phyloP scores from a whole-genome alignment of 352 stramenopile species.

The Peronospora farinosa region DNA sequence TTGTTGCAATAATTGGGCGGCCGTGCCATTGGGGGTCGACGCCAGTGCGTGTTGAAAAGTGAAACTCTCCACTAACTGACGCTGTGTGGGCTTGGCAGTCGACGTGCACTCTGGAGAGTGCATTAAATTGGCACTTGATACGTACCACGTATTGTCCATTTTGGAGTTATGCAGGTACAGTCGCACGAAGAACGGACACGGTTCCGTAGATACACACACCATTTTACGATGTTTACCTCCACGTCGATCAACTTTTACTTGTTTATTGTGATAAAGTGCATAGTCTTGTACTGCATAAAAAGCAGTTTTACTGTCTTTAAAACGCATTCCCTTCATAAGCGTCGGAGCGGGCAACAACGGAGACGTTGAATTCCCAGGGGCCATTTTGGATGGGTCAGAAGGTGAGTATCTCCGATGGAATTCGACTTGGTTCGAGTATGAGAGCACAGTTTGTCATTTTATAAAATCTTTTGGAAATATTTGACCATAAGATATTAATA shows the following conservation, averaged over 20 bases:
- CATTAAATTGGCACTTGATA: slow-evolving; percentile 41
- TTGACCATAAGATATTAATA: neutral
- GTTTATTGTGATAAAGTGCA: slow-evolving; percentile 49
- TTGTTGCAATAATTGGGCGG: slow-evolving; percentile 29
- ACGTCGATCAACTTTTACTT: slow-evolving; percentile 42
- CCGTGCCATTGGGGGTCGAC: slow-evolving; percentile 27
- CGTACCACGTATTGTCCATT: slow-evolving; percentile 51
- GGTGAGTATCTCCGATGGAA: no score
- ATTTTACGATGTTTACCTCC: slow-evolving; percentile 59
- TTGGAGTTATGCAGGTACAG: slow-evolving; percentile 57
- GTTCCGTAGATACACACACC: slow-evolving; percentile 33
- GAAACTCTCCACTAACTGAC: slow-evolving; percentile 44
- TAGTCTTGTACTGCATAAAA: slow-evolving; percentile 61
- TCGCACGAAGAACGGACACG: slow-evolving; percentile 62
- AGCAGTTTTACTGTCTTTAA: slow-evolving; percentile 41
- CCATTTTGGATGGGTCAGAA: slow-evolving; percentile 1
- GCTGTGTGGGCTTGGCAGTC: slow-evolving; percentile 44
- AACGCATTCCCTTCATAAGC: slow-evolving; percentile 40
- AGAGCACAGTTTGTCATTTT: slow-evolving; percentile 11
- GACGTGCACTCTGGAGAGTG: slow-evolving; percentile 44
- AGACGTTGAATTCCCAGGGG: neutral
- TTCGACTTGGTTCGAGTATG: neutral
- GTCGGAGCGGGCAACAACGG: slow-evolving; percentile 8
- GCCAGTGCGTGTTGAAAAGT: slow-evolving; percentile 38
- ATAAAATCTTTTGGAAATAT: neutral